Percentiles rank a stretch among this genome's conserved stretches.
Evolutionary conservation across 192 early-diverging fungal species (phyloP).

Genomic region (Rhizophagus clarus): DNA sequence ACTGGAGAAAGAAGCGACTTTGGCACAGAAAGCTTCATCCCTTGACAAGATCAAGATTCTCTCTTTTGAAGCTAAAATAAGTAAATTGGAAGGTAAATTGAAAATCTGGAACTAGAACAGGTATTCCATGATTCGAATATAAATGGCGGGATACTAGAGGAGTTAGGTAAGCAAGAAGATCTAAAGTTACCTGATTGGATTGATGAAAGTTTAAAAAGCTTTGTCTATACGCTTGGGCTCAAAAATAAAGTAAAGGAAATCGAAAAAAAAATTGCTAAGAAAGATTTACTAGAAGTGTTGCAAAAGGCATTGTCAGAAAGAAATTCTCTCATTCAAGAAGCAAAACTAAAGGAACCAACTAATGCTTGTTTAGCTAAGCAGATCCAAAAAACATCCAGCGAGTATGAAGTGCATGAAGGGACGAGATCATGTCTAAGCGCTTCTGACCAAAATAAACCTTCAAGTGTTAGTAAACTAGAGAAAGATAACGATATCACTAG

Average conservation of each 20-base stretch:
- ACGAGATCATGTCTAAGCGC: not conserved
- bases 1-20: too few species aligned
- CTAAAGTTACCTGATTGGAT: constrained; percentile 5
- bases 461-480: not conserved
- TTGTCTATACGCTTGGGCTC: not conserved
- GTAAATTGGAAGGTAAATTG: too few species aligned
- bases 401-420: not conserved
- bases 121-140: too few species aligned
- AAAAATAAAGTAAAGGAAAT: constrained; percentile 3
- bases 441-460: not conserved
- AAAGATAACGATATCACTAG: not conserved
- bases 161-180: not conserved
- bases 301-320: not conserved
- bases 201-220: not conserved
- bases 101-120: too few species aligned
- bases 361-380: constrained; percentile 1
- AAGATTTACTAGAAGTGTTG: too few species aligned
- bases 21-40: too few species aligned
- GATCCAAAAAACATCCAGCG: constrained; percentile 2
- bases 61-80: too few species aligned
- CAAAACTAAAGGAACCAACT: not conserved
- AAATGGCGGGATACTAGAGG: not conserved
- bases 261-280: constrained; percentile 9
- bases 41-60: too few species aligned
- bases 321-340: constrained; percentile 5